Conservation (phyloP, 2,329 filamentous ascomycete species). For the Nigrospora oryzae region DNA sequence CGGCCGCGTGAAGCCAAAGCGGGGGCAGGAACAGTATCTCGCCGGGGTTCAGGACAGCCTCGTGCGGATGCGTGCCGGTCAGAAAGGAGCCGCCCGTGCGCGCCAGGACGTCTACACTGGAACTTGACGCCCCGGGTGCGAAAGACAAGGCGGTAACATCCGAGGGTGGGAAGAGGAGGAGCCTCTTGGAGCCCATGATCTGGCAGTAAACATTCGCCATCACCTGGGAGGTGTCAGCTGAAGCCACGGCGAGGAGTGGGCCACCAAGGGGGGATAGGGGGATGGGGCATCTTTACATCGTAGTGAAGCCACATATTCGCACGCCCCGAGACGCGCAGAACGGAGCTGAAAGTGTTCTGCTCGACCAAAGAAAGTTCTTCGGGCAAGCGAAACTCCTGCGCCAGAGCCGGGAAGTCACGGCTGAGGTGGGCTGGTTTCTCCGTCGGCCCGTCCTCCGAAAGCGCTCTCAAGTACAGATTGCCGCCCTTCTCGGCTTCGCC, state of each 20-base stretch:
- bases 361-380: slow-evolving; percentile 46
- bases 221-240: slow-evolving; percentile 38
- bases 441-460: slow-evolving; percentile 61
- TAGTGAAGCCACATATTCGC: slow-evolving; percentile 90
- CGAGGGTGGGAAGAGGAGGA: slow-evolving; percentile 70
- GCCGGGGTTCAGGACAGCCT: slow-evolving; percentile 58
- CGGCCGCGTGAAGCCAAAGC: slow-evolving; percentile 74
- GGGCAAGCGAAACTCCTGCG: slow-evolving; percentile 63
- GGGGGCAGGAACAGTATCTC: slow-evolving; percentile 76
- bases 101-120: slow-evolving; percentile 64
- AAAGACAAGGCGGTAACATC: slow-evolving; percentile 66
- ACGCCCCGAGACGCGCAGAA: slow-evolving; percentile 69
- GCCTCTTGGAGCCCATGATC: slow-evolving; percentile 61
- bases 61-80: slow-evolving; percentile 50
- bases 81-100: slow-evolving; percentile 30
- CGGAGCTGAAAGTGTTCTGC: slow-evolving; percentile 66
- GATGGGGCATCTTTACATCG: slow-evolving; percentile 44
- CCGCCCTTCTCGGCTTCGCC: slow-evolving; percentile 48
- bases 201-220: slow-evolving; percentile 86
- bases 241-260: not conserved
- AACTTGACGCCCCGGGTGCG: slow-evolving; percentile 71
- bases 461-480: slow-evolving; percentile 67
- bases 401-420: slow-evolving; percentile 63
- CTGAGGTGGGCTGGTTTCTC: slow-evolving; percentile 61
- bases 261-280: not conserved